Evolutionary conservation across 2,329 filamentous ascomycete species (phyloP), one percentile per base, ranked within the genome.

Genomic region (Xylaria sp.): DNA sequence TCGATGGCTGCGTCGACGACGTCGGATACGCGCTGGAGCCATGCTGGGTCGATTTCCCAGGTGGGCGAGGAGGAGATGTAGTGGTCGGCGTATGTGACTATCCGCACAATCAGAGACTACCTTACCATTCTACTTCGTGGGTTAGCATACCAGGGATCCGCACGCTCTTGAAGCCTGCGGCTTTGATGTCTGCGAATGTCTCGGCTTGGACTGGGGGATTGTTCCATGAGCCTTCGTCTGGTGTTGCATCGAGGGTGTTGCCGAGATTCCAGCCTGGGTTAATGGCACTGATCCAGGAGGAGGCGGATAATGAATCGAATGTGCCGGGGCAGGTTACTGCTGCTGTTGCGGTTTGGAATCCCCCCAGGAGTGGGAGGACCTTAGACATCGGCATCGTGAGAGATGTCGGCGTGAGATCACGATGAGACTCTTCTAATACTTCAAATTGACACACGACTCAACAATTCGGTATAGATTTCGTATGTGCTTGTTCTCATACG

Each of bases 191-290:
- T 49, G 80, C 74, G 59, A 86, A 83, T 0, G 81, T 83, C 1
- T 69, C 68, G 2, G 72, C 73, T 4, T 77, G 72, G 0, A 84
- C 81, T 0, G 79, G 76, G 0, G 78, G 74, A 59, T 85, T 85
- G 63, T 82, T 82, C 83, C 83, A 86, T 2, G 78, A 80, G 4
- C 80, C 82, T 67, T 86, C 83, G 53, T 78, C 73, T 4, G 82
- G 78, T 6, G 78, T 71, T 1, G 82, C 81, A 66, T 85, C 84
- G 35, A 86, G 75, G 0, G 82, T 84, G 58, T 86, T 86, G 8
- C 83, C 83, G 7, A 85, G 65, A 63, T 85, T 86, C 83, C 83
- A 86, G 6, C 83, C 83, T 0, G 82, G 79, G 53, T 80, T 80
- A 47, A 84, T 73, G 7, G 73, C 76, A 4, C 74, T 73, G 52